Base-by-base conservation (phyloP, 1,284 basidiomycete species). In the Rhodotorula mucilaginosa region DNA sequence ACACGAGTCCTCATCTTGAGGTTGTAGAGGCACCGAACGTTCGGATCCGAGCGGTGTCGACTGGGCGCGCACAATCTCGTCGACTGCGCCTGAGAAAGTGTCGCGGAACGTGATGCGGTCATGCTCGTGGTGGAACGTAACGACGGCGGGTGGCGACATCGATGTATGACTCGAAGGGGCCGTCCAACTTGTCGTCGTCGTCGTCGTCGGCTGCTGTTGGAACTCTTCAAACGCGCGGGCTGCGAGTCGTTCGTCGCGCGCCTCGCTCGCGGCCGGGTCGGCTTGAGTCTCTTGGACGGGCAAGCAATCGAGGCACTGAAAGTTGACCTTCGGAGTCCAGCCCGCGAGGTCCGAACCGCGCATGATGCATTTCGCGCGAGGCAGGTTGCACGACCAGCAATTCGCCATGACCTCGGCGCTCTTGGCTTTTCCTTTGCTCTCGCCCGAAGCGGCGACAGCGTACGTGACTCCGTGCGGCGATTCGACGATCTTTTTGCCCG, bases 271-370 rank as follows among this genome's bases (percentile, higher is more conserved):
- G 2, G 26, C 61, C 13, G 58, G 31, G 44, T 29, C 39, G 12
- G 13, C 23, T 29, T 39, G 48, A 18, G 13, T 26, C 15, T 29
- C 44, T 23, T 65, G 60, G 29, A 44, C 23, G 47, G 60, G 59
- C 54, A 62, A 34, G 31, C 70, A 72, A 16, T 60, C 57, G 16
- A 72, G 51, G 54, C 70, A 72, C 47, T 60, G 58, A n/a, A 69
- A 68, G 29, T 29, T 58, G 47, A 64, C n/a, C 39, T 57, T 16
- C 3, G 70, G 70, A 21, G 59, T 62, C 49, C 68, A 72, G 2
- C 64, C 67, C 29, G 51, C 57, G n/a, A 72, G 46, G 29, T 71
- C 65, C 7, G 49, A 49, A 1, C 64, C 70, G n/a, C 67, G 62
- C 34, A 68, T 29, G 52, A 72, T 65, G 49, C 68, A 47, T 47